Conservation (phyloP, 169 alveolate genomes). For the Ichthyophthirius multifiliis region DNA sequence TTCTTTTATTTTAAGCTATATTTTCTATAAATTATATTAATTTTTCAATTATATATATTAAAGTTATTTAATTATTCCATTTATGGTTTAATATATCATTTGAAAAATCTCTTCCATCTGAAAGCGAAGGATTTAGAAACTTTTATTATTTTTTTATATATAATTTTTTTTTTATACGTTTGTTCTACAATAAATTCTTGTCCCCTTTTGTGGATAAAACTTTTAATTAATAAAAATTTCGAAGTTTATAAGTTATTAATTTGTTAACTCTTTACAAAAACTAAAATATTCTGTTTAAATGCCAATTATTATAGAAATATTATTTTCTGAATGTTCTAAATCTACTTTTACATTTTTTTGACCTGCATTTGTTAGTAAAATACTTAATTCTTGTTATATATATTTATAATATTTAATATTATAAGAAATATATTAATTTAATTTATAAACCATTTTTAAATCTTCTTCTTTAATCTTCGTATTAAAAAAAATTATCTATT, state of each 20-base stretch:
- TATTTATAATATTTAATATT: not conserved
- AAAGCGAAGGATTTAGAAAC: not conserved
- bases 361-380: not conserved
- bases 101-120: conserved; percentile 8
- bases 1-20: not conserved
- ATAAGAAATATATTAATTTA: not conserved
- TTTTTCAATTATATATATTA: not conserved
- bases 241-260: not conserved
- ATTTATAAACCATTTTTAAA: not conserved
- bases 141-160: not conserved
- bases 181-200: not conserved
- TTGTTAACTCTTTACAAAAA: not conserved
- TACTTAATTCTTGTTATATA: not conserved
- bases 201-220: not conserved
- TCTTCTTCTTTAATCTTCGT: not conserved
- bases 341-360: not conserved
- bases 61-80: not conserved
- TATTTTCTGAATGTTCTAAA: not conserved
- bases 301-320: not conserved
- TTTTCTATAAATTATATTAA: not conserved
- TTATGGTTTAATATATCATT: not conserved
- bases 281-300: not conserved
- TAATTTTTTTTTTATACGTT: not conserved
- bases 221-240: not conserved
- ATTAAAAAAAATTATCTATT: not conserved